phyloP scores from a whole-genome alignment of 192 early-diverging fungal genomes.

The Podila verticillata region DNA sequence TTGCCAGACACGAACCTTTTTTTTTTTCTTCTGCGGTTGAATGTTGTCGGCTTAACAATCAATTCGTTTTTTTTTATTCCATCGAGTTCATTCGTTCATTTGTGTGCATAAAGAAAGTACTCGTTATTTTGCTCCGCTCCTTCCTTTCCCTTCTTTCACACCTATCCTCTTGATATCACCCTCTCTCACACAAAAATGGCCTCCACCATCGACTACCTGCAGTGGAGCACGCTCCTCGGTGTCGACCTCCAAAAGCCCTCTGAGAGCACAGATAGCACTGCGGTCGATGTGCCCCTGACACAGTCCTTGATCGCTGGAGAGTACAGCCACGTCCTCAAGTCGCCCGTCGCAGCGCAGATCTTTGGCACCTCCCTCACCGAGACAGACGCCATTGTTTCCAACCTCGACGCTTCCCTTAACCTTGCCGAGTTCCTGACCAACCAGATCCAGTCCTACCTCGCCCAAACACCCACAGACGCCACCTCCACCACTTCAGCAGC shows the following conservation, averaged over 20 bases:
- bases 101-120: not conserved
- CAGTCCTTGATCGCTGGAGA: slow-evolving; percentile 54
- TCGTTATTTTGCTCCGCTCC: not conserved
- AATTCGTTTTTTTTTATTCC: too few species aligned
- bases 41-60: too few species aligned
- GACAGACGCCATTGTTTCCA: slow-evolving; percentile 11
- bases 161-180: not conserved
- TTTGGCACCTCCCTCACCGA: slow-evolving; percentile 60
- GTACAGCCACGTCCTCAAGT: slow-evolving; percentile 61
- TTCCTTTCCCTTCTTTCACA: slow-evolving; percentile 3
- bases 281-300: slow-evolving; percentile 16
- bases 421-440: slow-evolving; percentile 50
- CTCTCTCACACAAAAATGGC: slow-evolving; percentile 6
- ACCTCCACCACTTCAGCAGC: slow-evolving; percentile 22
- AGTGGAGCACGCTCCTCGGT: slow-evolving; percentile 47
- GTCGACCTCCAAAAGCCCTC: slow-evolving; percentile 21
- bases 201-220: slow-evolving; percentile 25
- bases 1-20: too few species aligned
- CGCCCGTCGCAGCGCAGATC: slow-evolving; percentile 49
- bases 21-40: too few species aligned
- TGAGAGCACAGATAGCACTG: slow-evolving; percentile 8
- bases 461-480: not conserved
- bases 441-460: slow-evolving; percentile 52
- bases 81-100: slow-evolving; percentile 2
- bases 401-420: slow-evolving; percentile 48